phyloP scores from a whole-genome alignment of 2,329 filamentous ascomycete species.

The Exophiala viscosa region DNA sequence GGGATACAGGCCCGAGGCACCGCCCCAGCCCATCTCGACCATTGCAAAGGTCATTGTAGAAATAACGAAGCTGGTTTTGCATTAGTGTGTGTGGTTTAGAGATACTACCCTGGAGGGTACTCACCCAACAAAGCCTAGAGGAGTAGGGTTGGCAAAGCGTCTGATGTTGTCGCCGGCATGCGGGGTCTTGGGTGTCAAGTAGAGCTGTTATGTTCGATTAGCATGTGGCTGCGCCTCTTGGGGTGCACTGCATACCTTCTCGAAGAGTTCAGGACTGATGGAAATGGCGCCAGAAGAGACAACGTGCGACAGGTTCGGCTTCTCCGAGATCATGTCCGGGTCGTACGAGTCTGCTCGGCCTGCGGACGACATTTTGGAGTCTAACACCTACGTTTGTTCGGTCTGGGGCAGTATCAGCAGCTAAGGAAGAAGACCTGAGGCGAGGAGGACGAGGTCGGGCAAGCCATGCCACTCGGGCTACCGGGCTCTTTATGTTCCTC shows the following conservation, averaged over 20 bases:
- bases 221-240: background rate
- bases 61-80: slow-evolving; percentile 24
- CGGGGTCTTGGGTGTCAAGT: slow-evolving; percentile 26
- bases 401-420: background rate
- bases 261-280: slow-evolving; percentile 25
- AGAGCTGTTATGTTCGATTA: slow-evolving; percentile 16
- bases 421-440: background rate
- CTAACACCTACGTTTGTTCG: background rate
- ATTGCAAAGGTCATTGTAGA: slow-evolving; percentile 27
- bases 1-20: slow-evolving; percentile 19
- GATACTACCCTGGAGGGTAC: background rate
- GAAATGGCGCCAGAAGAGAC: slow-evolving; percentile 23
- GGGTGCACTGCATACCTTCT: slow-evolving; percentile 17
- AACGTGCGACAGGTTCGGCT: slow-evolving; percentile 18
- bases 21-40: slow-evolving; percentile 28
- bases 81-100: background rate
- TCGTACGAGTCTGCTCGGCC: slow-evolving; percentile 13
- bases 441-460: background rate
- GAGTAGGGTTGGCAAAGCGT: slow-evolving; percentile 27
- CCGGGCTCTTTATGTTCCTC: too few relatives aligned
- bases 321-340: slow-evolving; percentile 17
- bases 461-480: too few relatives aligned
- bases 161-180: slow-evolving; percentile 26
- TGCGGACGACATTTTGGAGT: slow-evolving; percentile 13
- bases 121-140: slow-evolving; percentile 26